These are phyloP conservation scores for Aspergillus fumigatiaffinis DNA, from an alignment of 2,329 filamentous ascomycete species.

Conservation along the genomic window DNA sequence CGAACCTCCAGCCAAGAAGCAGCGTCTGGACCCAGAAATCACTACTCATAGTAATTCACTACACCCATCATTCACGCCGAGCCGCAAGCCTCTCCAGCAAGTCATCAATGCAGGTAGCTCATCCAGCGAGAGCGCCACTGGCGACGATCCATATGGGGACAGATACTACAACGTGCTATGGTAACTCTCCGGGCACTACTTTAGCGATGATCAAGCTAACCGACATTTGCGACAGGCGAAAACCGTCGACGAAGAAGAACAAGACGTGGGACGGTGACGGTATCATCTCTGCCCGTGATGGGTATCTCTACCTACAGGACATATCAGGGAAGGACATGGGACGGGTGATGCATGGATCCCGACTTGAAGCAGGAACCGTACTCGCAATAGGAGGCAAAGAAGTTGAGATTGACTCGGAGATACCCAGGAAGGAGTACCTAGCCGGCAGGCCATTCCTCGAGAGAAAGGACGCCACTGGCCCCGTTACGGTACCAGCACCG, in stretches of 20 bases:
- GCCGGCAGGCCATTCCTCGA: conserved; percentile 27
- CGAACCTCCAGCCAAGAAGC: conserved; percentile 32
- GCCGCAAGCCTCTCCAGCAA: conserved; percentile 31
- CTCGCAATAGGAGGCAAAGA: conserved; percentile 65
- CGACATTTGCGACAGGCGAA: conserved; percentile 49
- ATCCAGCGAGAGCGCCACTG: background rate
- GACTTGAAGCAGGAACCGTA: conserved; percentile 56
- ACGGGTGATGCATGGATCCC: conserved; percentile 51
- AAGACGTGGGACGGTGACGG: conserved; percentile 76
- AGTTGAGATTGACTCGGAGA: conserved; percentile 61
- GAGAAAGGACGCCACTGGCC: conserved; percentile 20
- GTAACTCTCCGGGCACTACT: conserved; percentile 24
- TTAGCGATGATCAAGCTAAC: conserved; percentile 6
- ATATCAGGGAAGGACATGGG: conserved; percentile 62
- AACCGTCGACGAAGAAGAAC: conserved; percentile 67
- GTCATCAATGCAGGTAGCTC: conserved; percentile 23
- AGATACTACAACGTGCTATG: conserved; percentile 48
- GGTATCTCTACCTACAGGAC: conserved; percentile 59
- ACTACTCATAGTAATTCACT: conserved; percentile 5
- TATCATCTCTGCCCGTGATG: conserved; percentile 54
- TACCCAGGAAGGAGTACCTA: conserved; percentile 58
- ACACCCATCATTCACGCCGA: conserved; percentile 7
- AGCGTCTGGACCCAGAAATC: conserved; percentile 27
- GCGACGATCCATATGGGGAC: conserved; percentile 21
- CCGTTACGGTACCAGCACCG: conserved; percentile 8